Conservation (phyloP, 345 rosid species). For the Eutrema yunnanense region DNA sequence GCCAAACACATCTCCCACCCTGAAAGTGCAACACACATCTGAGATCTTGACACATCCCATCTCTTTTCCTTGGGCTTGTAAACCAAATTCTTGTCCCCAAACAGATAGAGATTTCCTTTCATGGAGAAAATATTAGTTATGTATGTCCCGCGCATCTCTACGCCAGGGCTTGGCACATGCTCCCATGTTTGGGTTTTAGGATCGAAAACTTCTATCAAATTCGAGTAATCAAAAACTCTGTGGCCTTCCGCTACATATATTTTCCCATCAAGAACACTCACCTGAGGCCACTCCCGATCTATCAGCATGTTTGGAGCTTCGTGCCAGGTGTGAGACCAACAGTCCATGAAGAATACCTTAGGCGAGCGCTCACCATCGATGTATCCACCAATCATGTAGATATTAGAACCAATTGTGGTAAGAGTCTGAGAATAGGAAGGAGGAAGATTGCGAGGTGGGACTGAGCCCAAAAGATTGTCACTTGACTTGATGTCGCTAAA, state of each 20-base stretch:
- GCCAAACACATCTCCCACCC: background rate
- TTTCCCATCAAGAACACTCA: background rate
- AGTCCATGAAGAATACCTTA: background rate
- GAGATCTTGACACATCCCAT: conserved; percentile 31
- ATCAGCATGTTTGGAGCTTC: background rate
- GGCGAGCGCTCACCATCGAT: background rate
- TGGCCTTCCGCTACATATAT: background rate
- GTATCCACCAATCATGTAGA: background rate
- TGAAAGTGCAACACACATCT: conserved; percentile 27
- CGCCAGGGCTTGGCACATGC: background rate
- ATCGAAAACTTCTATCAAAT: background rate
- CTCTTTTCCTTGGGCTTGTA: background rate
- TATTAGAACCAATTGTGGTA: background rate
- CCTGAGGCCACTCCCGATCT: background rate
- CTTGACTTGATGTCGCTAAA: background rate
- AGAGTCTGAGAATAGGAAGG: background rate
- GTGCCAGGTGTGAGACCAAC: background rate
- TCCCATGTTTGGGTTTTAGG: background rate
- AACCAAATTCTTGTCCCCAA: background rate
- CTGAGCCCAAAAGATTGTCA: background rate
- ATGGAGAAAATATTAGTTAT: background rate
- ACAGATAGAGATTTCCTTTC: background rate
- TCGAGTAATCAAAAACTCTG: background rate
- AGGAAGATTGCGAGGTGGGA: background rate
- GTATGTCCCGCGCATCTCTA: background rate